Conservation (phyloP, 208 protist genomes). For the Leishmania tropica region DNA sequence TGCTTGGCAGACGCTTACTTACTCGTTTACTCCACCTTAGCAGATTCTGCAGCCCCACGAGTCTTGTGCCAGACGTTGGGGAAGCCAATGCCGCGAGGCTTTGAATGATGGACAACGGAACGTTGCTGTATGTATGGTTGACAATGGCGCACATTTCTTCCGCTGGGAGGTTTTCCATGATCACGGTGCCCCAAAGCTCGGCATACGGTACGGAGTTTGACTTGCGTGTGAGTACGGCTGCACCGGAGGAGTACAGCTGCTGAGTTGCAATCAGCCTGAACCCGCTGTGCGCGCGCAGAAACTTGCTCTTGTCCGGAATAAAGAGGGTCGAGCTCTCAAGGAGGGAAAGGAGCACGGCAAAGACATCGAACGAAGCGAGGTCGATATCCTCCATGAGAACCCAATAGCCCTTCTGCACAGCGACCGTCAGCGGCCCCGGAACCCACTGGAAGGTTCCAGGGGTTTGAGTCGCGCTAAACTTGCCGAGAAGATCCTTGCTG, state of each 20-base stretch:
- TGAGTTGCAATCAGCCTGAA: conserved; percentile 93
- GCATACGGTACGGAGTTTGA: conserved; percentile 69
- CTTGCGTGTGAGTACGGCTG: conserved; percentile 57
- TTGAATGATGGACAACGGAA: conserved; percentile 51
- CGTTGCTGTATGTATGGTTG: conserved; percentile 40
- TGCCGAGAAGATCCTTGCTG: conserved; percentile 98
- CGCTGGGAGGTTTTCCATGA: conserved; percentile 74
- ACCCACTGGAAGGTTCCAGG: conserved; percentile 99
- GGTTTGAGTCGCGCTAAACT: conserved; percentile 98
- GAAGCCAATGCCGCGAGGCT: conserved; percentile 42
- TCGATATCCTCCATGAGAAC: conserved; percentile 99
- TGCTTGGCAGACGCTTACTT: conserved; percentile 41
- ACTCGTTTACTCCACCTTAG: conserved; percentile 94
- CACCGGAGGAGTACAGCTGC: conserved; percentile 65
- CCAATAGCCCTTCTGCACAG: conserved; percentile 97
- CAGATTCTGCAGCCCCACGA: conserved; percentile 84
- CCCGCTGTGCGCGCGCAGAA: conserved; percentile 81
- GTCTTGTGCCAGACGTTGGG: conserved; percentile 24
- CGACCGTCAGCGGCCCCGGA: conserved; percentile 96
- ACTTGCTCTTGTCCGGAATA: conserved; percentile 95
- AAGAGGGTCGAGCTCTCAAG: conserved; percentile 96
- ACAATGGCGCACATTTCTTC: conserved; percentile 69
- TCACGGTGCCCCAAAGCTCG: conserved; percentile 80
- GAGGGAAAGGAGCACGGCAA: conserved; percentile 97
- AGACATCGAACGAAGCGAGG: conserved; percentile 97